A percentile compares a stretch with the other conserved stretches of the same genome.
These are phyloP conservation scores for Begonia loranthoides DNA, from an alignment of 306 rosid genomes.

Conservation along the genomic window DNA sequence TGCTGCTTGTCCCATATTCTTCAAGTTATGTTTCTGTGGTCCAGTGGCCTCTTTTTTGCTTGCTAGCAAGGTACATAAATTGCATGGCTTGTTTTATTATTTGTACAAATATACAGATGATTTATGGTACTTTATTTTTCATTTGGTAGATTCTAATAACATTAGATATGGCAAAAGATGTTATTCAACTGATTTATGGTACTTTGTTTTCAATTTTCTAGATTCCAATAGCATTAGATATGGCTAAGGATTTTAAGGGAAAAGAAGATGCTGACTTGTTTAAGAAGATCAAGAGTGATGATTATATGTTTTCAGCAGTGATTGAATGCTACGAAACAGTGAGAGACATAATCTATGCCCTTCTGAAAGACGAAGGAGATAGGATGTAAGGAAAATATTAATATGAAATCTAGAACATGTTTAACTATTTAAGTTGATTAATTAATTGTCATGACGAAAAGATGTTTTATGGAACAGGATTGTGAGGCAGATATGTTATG, in stretches of 20 bases:
- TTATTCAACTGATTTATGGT: slow-evolving; percentile 1
- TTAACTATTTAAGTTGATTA: neutral
- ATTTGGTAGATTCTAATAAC: slow-evolving; percentile 86
- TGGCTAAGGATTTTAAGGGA: slow-evolving; percentile 88
- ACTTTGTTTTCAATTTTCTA: slow-evolving; percentile 26
- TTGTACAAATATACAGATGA: slow-evolving; percentile 4
- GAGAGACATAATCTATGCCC: slow-evolving; percentile 36
- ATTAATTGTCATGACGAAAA: no score
- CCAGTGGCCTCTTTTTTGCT: slow-evolving; percentile 99
- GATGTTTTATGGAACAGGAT: slow-evolving; percentile 34
- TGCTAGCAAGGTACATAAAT: slow-evolving; percentile 76
- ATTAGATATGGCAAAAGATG: slow-evolving; percentile 93
- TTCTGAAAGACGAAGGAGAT: slow-evolving; percentile 44
- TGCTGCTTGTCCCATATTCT: slow-evolving; percentile 70
- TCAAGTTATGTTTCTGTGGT: slow-evolving; percentile 50
- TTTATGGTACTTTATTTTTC: slow-evolving; percentile 8
- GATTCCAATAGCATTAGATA: slow-evolving; percentile 98
- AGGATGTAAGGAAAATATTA: slow-evolving; percentile 34
- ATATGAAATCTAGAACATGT: neutral
- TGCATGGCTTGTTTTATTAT: slow-evolving; percentile 14
- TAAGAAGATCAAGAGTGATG: slow-evolving; percentile 52
- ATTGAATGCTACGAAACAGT: slow-evolving; percentile 88
- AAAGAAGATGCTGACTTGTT: slow-evolving; percentile 62
- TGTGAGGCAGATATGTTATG: slow-evolving; percentile 22
- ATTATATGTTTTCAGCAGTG: slow-evolving; percentile 78